Percentiles rank a stretch among this genome's conserved stretches.
phyloP scores from a whole-genome alignment of 2,329 filamentous ascomycete genomes.

The Pseudocercospora crystallina region DNA sequence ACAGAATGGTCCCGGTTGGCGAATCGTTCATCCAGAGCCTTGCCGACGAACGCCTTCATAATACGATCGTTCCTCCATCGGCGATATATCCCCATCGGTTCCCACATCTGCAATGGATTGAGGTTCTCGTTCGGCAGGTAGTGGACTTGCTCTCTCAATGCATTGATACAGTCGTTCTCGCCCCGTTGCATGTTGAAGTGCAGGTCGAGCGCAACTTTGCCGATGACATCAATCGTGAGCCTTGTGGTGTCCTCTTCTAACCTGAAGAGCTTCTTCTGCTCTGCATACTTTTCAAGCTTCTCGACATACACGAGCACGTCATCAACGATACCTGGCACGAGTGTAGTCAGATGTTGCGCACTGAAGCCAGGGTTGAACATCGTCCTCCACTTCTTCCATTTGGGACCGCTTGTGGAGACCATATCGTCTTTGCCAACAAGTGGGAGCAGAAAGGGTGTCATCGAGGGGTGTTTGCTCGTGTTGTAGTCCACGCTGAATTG shows the following conservation, averaged over 20 bases:
- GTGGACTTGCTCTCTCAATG: slow-evolving; percentile 37
- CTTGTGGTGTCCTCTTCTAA: slow-evolving; percentile 42
- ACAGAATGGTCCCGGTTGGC: slow-evolving; percentile 27
- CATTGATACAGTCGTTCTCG: slow-evolving; percentile 38
- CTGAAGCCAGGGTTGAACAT: slow-evolving; percentile 47
- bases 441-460: slow-evolving; percentile 15
- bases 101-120: slow-evolving; percentile 20
- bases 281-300: slow-evolving; percentile 37
- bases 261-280: slow-evolving; percentile 39
- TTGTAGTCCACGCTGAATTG: slow-evolving; percentile 20
- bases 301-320: slow-evolving; percentile 33
- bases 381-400: slow-evolving; percentile 46
- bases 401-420: slow-evolving; percentile 37
- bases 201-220: slow-evolving; percentile 39
- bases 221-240: slow-evolving; percentile 45
- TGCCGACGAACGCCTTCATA: slow-evolving; percentile 27
- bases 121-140: slow-evolving; percentile 21
- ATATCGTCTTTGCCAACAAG: slow-evolving; percentile 27
- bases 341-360: slow-evolving; percentile 39
- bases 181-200: slow-evolving; percentile 38
- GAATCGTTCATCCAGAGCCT: slow-evolving; percentile 37
- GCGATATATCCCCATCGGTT: slow-evolving; percentile 20
- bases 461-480: slow-evolving; percentile 13
- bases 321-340: slow-evolving; percentile 41
- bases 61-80: slow-evolving; percentile 26